Evolutionary conservation across 495 filamentous ascomycete species (phyloP).

Genomic region (Parachaetomium inaequale): DNA sequence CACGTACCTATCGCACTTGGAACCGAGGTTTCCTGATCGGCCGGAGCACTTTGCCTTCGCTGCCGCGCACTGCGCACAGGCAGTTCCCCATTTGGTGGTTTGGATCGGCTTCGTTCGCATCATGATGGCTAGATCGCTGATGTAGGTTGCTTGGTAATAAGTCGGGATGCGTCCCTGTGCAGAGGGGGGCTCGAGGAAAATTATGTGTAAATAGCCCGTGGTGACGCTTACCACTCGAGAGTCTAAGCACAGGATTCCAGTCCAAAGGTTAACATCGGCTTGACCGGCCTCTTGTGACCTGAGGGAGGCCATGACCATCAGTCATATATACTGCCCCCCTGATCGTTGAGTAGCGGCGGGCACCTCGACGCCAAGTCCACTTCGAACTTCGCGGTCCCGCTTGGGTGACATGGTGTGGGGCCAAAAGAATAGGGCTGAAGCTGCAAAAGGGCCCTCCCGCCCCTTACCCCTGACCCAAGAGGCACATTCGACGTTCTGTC

Average conservation of each 20-base stretch:
- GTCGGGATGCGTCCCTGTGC: neutral
- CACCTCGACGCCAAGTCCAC: neutral
- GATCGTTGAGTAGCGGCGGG: neutral
- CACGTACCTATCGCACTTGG: slow-evolving; percentile 14
- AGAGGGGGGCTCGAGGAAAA: neutral
- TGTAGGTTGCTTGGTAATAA: neutral
- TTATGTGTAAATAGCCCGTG: neutral
- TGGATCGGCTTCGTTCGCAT: slow-evolving; percentile 10
- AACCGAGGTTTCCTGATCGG: neutral
- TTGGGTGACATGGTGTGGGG: neutral
- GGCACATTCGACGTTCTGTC: neutral
- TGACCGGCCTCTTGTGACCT: too few relatives aligned
- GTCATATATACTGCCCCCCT: neutral
- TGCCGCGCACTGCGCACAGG: slow-evolving; percentile 16
- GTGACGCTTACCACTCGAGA: neutral
- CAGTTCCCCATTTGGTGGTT: slow-evolving; percentile 19
- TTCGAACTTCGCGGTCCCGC: neutral
- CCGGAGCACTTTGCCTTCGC: slow-evolving; percentile 20
- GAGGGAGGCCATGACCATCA: neutral
- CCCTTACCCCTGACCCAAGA: neutral
- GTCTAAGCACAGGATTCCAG: neutral
- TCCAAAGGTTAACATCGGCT: neutral
- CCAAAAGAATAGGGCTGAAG: slow-evolving; percentile 2
- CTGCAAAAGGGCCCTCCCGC: neutral
- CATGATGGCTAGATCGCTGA: neutral